A percentile compares a stretch with the other conserved stretches of the same genome.
phyloP scores from a whole-genome alignment of 2,329 filamentous ascomycete genomes.

The Fusarium brevicatenulatum region DNA sequence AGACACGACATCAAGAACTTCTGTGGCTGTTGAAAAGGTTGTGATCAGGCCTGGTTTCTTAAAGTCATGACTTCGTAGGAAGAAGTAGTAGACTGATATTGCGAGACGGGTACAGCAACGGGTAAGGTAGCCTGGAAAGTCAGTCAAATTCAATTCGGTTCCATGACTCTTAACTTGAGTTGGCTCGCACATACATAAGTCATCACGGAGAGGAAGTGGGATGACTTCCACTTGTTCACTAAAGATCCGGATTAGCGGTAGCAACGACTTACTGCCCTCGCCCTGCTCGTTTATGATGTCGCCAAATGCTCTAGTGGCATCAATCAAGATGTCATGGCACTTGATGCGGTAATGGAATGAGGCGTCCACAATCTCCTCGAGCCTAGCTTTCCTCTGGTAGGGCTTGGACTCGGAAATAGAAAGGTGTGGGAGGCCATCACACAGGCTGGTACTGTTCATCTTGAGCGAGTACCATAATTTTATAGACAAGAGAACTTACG shows the following conservation, averaged over 20 bases:
- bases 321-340: neutral
- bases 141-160: neutral
- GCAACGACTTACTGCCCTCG: neutral
- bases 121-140: neutral
- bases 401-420: neutral
- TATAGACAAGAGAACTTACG: neutral
- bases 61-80: neutral
- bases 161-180: neutral
- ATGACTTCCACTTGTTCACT: neutral
- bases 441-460: neutral
- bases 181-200: neutral
- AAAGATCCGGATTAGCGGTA: neutral
- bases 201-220: neutral
- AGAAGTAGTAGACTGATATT: neutral
- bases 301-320: neutral
- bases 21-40: neutral
- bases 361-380: neutral
- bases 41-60: neutral
- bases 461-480: neutral
- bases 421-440: neutral
- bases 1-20: neutral
- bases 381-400: neutral
- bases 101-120: neutral
- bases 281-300: neutral
- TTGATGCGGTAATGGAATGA: neutral